Base-by-base conservation (phyloP, 305 asterid species). In the Fraxinus sp. region DNA sequence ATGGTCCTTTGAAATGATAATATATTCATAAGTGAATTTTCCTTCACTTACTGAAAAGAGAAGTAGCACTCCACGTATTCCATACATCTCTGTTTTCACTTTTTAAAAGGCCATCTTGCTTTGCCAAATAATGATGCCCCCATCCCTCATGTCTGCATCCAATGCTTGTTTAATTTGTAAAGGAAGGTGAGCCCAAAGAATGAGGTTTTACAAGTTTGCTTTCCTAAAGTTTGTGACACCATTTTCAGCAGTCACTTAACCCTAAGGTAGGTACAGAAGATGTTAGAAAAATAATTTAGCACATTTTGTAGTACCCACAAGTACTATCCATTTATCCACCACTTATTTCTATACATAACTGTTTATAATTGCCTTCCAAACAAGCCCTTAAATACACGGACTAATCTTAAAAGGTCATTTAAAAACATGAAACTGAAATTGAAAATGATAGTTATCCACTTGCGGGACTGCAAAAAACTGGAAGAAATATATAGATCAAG, bases 401-500 rank as follows among this genome's bases (percentile, higher is more conserved):
- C 66, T 49, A 73, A 20, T 77, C 71, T 49, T 49, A 41, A 36
- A 79, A 37, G 37, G 5, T 30, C 68, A 37, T 28, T 80, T 26
- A 36, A 72, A 73, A 13, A 37, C 28, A 28, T 73, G 49, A 43
- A 49, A 70, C 75, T 1, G 10, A 1, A 39, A 57, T 52, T 22
- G 66, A 64, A 66, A 77, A 82, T 64, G 62, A 82, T 16, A 78
- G 66, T 77, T 82, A 70, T 70, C 37, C 75, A 30, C 81, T 59
- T 1, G 30, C 5, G 18, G 73, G 74, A 24, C 35, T 10, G 75
- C 55, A 36, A 64, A 77, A 59, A 55, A 85, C 83, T n/a, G 79
- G 46, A 76, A 82, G 87, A 24, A 35, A 80, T 11, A 83, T 26
- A 70, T 33, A 81, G 82, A 79, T 9, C 72, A 82, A 78, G 11